Conservation (phyloP, 2,329 filamentous ascomycete species). For the Pseudocercospora fijiensis region DNA sequence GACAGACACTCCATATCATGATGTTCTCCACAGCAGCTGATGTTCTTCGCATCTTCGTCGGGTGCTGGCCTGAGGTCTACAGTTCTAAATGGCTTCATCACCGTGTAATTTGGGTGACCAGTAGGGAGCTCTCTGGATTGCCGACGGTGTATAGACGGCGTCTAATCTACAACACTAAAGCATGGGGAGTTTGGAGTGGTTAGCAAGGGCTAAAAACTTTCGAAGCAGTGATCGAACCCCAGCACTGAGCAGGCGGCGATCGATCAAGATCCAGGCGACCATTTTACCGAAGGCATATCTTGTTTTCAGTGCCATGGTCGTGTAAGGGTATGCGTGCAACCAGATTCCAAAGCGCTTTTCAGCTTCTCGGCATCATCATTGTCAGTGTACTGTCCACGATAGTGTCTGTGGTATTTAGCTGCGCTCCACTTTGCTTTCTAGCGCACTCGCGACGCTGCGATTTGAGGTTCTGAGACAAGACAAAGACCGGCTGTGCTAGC, state of each 20-base stretch:
- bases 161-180: not conserved
- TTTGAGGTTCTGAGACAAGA: not conserved
- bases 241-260: not conserved
- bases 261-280: not conserved
- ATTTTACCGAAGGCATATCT: not conserved
- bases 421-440: not conserved
- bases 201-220: not conserved
- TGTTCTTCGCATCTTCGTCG: slow-evolving; percentile 2
- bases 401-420: not conserved
- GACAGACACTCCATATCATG: not conserved
- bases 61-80: slow-evolving; percentile 5
- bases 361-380: not conserved
- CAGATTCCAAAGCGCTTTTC: not conserved
- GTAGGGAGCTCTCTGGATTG: not conserved
- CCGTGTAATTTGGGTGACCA: not conserved
- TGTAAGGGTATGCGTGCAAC: not conserved
- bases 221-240: not conserved
- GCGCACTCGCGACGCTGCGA: not conserved
- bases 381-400: not conserved
- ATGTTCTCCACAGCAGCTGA: not conserved
- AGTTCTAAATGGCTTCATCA: not conserved
- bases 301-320: not conserved
- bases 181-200: slow-evolving; percentile 6
- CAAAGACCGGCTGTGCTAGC: not conserved
- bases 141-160: not conserved